phyloP scores from a whole-genome alignment of 176 grass and related monocot genomes.

The Carex scoparia region DNA sequence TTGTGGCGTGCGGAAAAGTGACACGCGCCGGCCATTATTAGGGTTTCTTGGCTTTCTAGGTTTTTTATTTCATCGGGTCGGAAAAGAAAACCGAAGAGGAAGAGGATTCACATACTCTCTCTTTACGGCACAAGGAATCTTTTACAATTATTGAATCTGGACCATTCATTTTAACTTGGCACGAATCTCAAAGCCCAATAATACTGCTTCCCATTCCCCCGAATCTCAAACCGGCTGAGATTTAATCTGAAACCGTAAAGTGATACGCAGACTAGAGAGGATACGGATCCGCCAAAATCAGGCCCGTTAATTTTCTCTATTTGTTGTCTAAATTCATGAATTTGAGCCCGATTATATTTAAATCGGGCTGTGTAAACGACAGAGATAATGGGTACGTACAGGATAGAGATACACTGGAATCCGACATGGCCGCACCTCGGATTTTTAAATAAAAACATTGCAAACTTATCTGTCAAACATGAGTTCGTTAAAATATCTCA shows the following conservation, averaged over 20 bases:
- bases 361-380: not conserved
- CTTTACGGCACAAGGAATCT: no score
- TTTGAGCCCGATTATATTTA: not conserved
- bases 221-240: no score
- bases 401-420: not conserved
- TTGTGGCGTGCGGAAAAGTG: not conserved
- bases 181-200: no score
- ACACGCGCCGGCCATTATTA: not conserved
- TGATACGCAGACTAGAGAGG: no score
- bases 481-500: no score
- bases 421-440: not conserved
- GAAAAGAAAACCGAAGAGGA: not conserved
- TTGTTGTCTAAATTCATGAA: not conserved
- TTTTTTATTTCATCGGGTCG: not conserved
- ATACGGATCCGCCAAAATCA: not conserved
- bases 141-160: no score
- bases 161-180: no score
- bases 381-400: not conserved
- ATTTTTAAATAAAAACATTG: no score
- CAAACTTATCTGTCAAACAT: not conserved
- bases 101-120: no score
- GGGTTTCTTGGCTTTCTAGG: not conserved
- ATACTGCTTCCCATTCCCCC: no score
- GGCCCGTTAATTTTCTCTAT: not conserved
- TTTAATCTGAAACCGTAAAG: no score